These are phyloP conservation scores for Endocalyx cinctus DNA, from an alignment of 2,329 filamentous ascomycete species.

Conservation along the genomic window DNA sequence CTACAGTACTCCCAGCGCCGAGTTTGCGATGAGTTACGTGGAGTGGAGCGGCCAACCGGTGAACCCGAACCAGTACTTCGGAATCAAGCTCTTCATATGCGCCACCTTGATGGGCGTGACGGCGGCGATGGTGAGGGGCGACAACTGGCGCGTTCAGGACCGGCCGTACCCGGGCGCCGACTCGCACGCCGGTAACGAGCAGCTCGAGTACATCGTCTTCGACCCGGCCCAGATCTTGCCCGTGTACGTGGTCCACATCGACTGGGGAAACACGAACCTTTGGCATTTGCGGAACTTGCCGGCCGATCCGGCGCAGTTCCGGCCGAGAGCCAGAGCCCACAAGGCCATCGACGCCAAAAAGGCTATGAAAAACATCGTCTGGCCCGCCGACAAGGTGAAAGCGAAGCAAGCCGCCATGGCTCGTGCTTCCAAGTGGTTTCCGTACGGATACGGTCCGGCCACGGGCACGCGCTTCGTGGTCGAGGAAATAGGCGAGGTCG, in stretches of 20 bases:
- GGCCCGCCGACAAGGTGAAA: slow-evolving; percentile 32
- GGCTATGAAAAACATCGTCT: slow-evolving; percentile 12
- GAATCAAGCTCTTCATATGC: slow-evolving; percentile 39
- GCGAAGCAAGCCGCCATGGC: slow-evolving; percentile 34
- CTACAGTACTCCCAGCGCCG: slow-evolving; percentile 37
- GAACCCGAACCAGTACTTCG: slow-evolving; percentile 26
- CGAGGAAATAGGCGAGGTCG: slow-evolving; percentile 38
- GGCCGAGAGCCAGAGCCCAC: too few relatives aligned
- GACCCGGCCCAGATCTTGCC: slow-evolving; percentile 37
- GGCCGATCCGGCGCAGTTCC: too few relatives aligned
- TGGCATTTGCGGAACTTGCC: too few relatives aligned
- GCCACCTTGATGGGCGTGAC: slow-evolving; percentile 41
- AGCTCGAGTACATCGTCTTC: slow-evolving; percentile 39
- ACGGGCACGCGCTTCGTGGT: slow-evolving; percentile 38
- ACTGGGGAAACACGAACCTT: too few relatives aligned
- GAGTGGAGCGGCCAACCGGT: slow-evolving; percentile 23
- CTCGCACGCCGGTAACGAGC: slow-evolving; percentile 33
- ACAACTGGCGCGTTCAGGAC: slow-evolving; percentile 22
- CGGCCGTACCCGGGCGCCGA: slow-evolving; percentile 25
- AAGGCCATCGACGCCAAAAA: too few relatives aligned
- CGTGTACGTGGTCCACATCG: slow-evolving; percentile 41
- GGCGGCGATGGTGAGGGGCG: slow-evolving; percentile 20
- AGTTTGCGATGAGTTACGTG: slow-evolving; percentile 34
- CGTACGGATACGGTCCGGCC: slow-evolving; percentile 41
- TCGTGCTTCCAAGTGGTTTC: slow-evolving; percentile 40